Evolutionary conservation across 257 asterid species (phyloP).

Genomic region (Leptodermis oblonga): DNA sequence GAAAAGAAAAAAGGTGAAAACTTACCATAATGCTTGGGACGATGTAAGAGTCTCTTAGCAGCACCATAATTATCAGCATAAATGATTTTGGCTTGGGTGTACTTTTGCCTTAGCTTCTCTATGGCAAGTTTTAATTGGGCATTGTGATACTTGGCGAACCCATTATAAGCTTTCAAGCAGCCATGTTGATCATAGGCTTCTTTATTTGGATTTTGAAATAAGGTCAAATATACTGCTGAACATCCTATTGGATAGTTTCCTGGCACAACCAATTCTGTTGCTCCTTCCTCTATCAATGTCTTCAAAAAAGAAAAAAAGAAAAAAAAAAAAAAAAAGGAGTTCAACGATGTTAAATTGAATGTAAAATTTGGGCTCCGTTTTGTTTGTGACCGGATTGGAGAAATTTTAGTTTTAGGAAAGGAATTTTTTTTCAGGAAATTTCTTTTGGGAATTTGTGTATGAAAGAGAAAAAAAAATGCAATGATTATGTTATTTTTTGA

Average conservation of each 20-base stretch:
- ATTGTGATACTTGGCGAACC: conserved; percentile 60
- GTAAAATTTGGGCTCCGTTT: too few relatives aligned
- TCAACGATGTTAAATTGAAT: background rate
- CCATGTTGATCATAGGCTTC: conserved; percentile 62
- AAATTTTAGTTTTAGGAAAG: too few relatives aligned
- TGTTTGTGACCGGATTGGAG: too few relatives aligned
- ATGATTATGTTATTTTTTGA: too few relatives aligned
- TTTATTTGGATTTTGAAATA: conserved; percentile 43
- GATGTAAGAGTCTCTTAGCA: conserved; percentile 49
- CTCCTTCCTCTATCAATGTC: conserved; percentile 67
- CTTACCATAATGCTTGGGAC: conserved; percentile 59
- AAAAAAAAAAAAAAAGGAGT: background rate
- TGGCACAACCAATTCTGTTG: conserved; percentile 57
- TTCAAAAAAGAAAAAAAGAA: background rate
- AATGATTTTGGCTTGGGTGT: conserved; percentile 55
- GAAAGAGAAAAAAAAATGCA: too few relatives aligned
- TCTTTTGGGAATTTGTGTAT: too few relatives aligned
- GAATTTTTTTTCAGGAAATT: too few relatives aligned
- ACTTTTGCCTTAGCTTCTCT: conserved; percentile 38
- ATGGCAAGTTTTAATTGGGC: conserved; percentile 51
- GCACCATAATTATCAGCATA: conserved; percentile 77
- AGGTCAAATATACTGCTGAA: conserved; percentile 59
- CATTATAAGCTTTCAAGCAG: conserved; percentile 61
- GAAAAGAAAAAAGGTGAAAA: background rate
- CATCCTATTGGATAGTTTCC: conserved; percentile 83